Evolutionary conservation across 148 eudicot species (phyloP).

Genomic region (Rhododendron vialii): DNA sequence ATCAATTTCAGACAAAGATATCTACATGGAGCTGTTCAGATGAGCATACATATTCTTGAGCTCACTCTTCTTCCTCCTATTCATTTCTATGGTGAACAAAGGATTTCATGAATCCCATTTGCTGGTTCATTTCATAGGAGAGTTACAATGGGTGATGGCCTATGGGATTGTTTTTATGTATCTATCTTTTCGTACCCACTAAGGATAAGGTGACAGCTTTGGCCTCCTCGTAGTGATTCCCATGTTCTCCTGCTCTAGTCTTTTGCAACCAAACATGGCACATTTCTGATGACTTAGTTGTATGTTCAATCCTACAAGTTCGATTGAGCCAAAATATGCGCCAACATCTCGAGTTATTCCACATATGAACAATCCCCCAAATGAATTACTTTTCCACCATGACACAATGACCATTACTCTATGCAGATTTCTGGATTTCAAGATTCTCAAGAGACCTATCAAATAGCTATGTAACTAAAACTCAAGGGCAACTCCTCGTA

Average conservation of each 20-base stretch:
- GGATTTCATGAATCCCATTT: background rate
- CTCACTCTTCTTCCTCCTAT: background rate
- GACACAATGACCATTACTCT: background rate
- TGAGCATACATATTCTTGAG: background rate
- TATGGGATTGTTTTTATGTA: background rate
- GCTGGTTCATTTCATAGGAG: background rate
- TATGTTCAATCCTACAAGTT: background rate
- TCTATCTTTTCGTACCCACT: background rate
- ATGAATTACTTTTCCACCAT: background rate
- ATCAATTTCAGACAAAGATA: background rate
- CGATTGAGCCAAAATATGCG: background rate
- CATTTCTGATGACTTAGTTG: background rate
- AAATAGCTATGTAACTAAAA: background rate
- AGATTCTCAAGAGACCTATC: background rate
- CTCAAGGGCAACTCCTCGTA: background rate
- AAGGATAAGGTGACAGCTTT: background rate
- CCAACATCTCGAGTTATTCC: background rate
- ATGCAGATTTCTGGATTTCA: background rate
- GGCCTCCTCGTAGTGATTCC: background rate
- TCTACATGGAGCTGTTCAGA: background rate
- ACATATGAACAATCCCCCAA: background rate
- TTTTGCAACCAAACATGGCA: background rate
- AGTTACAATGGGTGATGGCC: background rate
- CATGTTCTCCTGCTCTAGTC: background rate
- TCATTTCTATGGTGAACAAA: background rate